These are phyloP conservation scores for Coemansia sp. DNA, from an alignment of 192 early-diverging fungal species.

Conservation along the genomic window DNA sequence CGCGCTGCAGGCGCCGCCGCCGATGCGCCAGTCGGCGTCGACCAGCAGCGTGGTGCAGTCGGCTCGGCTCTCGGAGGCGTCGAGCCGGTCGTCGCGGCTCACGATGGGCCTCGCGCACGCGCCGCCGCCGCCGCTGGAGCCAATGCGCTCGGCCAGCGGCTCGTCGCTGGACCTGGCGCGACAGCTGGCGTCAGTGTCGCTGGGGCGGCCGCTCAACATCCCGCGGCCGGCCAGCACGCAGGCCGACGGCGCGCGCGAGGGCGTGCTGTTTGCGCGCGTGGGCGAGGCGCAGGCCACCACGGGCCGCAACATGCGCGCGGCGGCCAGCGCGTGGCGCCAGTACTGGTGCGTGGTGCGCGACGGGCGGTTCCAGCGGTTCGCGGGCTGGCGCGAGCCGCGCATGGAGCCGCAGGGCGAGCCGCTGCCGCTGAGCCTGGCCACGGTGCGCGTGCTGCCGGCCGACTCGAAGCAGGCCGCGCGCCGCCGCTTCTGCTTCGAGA, in stretches of 20 bases:
- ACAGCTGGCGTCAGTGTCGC: constrained; percentile 5
- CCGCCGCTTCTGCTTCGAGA: constrained; percentile 74
- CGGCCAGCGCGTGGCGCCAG: constrained; percentile 32
- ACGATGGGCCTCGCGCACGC: constrained; percentile 30
- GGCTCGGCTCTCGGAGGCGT: too few species aligned
- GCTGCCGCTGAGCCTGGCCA: constrained; percentile 27
- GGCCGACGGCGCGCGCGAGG: constrained; percentile 36
- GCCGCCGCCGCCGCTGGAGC: constrained; percentile 11
- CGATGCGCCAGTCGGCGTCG: constrained; percentile 12
- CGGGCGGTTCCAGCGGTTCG: constrained; percentile 27
- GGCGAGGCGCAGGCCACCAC: constrained; percentile 4
- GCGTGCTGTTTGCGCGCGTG: constrained; percentile 31
- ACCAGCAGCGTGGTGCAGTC: constrained; percentile 1
- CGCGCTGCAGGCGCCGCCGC: constrained; percentile 9
- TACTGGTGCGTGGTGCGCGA: constrained; percentile 45
- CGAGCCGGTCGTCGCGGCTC: too few species aligned
- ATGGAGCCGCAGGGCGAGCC: constrained; percentile 12
- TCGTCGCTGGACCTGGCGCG: constrained; percentile 17
- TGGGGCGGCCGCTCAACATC: constrained; percentile 5
- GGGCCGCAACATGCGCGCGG: constrained; percentile 20
- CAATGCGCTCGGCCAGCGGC: constrained; percentile 1
- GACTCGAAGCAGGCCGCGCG: constrained; percentile 28
- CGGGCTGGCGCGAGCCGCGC: constrained; percentile 3
- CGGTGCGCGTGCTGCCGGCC: constrained; percentile 29
- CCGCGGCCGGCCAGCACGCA: neutral